A percentile compares a stretch with the other conserved stretches of the same genome.
These are phyloP conservation scores for Salvia sclarea DNA, from an alignment of 305 asterid genomes.

Conservation along the genomic window DNA sequence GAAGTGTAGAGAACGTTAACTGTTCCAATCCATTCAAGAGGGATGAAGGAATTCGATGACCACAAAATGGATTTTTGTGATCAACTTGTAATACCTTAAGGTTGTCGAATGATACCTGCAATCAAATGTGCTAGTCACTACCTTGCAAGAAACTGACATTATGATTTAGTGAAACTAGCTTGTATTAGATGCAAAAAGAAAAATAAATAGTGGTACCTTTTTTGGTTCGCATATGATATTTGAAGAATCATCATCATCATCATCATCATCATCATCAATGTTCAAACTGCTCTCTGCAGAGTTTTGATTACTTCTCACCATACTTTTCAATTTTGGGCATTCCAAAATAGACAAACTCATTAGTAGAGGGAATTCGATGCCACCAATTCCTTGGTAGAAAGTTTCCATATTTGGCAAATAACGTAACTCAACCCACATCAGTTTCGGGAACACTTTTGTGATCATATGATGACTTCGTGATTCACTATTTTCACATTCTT, in stretches of 20 bases:
- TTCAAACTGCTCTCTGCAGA: neutral
- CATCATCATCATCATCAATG: neutral
- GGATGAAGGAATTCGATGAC: neutral
- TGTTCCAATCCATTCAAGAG: neutral
- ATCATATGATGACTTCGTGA: neutral
- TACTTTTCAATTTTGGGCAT: neutral
- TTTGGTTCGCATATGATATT: neutral
- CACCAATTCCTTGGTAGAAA: constrained; percentile 9
- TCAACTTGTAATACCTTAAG: neutral
- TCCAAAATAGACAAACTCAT: accelerated
- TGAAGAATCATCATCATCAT: no score
- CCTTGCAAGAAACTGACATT: no score
- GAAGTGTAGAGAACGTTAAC: neutral
- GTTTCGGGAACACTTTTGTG: constrained; percentile 19
- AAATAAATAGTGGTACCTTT: neutral
- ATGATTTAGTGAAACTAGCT: no score
- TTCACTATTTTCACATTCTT: no score
- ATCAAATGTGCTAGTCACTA: no score
- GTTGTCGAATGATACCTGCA: neutral
- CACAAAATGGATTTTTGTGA: neutral
- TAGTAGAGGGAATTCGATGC: constrained; percentile 23
- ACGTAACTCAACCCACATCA: neutral
- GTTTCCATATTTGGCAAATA: constrained; percentile 1
- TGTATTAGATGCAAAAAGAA: neutral
- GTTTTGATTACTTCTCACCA: neutral